These are phyloP conservation scores for Aspergillus sp. DNA, from an alignment of 2,329 filamentous ascomycete genomes.

Conservation along the genomic window DNA sequence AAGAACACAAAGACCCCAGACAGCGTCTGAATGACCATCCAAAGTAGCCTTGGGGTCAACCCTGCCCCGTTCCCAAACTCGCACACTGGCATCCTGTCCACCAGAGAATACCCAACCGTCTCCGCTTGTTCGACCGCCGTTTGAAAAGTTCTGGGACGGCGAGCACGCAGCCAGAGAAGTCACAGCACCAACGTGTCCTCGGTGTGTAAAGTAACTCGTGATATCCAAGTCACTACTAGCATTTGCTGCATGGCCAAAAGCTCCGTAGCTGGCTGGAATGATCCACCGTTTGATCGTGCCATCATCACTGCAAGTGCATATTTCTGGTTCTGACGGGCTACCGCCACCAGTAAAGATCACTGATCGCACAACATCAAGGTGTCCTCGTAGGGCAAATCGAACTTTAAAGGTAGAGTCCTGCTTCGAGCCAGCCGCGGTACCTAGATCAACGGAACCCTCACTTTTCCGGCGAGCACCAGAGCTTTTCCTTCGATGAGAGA, in stretches of 20 bases:
- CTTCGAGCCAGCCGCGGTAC: constrained; percentile 48
- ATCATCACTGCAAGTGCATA: constrained; percentile 94
- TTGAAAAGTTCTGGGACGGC: constrained; percentile 82
- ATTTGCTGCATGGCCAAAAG: constrained; percentile 53
- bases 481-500: constrained; percentile 75
- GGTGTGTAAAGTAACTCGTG: constrained; percentile 89
- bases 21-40: constrained; percentile 90
- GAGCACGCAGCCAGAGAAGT: constrained; percentile 85
- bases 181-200: constrained; percentile 88
- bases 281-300: constrained; percentile 96
- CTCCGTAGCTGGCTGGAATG: constrained; percentile 77
- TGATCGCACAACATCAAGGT: constrained; percentile 88
- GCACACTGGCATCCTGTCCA: constrained; percentile 87
- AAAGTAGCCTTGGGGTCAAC: constrained; percentile 94
- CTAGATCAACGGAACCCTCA: constrained; percentile 64
- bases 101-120: constrained; percentile 99
- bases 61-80: constrained; percentile 91
- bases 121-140: constrained; percentile 80
- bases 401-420: constrained; percentile 85
- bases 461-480: constrained; percentile 69
- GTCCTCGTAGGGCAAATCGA: constrained; percentile 84
- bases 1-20: constrained; percentile 92
- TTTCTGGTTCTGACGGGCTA: constrained; percentile 91
- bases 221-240: constrained; percentile 82
- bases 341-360: constrained; percentile 97